Evolutionary conservation across 2,329 filamentous ascomycete species (phyloP).

Genomic region (Nothophaeocryptopus gaeumannii): DNA sequence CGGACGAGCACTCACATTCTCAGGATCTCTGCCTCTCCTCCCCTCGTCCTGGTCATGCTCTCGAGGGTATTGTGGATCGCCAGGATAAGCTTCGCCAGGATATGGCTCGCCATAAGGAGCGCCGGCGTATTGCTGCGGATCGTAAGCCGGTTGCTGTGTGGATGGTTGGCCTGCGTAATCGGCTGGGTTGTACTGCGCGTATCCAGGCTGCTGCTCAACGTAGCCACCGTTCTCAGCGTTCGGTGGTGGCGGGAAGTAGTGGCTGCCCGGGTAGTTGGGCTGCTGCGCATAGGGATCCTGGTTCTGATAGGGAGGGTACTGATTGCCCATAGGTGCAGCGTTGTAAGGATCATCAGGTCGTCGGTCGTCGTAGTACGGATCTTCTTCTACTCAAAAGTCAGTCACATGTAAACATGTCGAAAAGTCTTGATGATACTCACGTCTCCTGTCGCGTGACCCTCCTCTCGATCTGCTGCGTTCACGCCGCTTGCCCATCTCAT

Average conservation of each 20-base stretch:
- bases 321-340: conserved; percentile 36
- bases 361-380: conserved; percentile 23
- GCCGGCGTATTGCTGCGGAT: conserved; percentile 29
- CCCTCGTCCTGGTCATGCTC: conserved; percentile 21
- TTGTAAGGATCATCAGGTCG: conserved; percentile 30
- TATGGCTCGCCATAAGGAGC: conserved; percentile 29
- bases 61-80: conserved; percentile 31
- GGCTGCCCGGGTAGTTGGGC: conserved; percentile 43
- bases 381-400: conserved; percentile 8
- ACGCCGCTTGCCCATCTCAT: conserved; percentile 56
- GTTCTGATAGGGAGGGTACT: conserved; percentile 28
- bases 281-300: conserved; percentile 29
- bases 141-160: conserved; percentile 29
- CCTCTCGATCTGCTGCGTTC: conserved; percentile 51
- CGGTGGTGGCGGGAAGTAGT: conserved; percentile 51
- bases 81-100: conserved; percentile 33
- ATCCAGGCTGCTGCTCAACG: conserved; percentile 31
- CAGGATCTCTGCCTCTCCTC: conserved; percentile 32
- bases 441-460: conserved; percentile 9
- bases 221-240: conserved; percentile 29
- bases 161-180: conserved; percentile 40
- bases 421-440: conserved; percentile 8
- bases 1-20: conserved; percentile 49
- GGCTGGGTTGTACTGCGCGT: conserved; percentile 43
- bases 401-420: not conserved